A percentile compares a stretch with the other conserved stretches of the same genome.
phyloP scores from a whole-genome alignment of 495 filamentous ascomycete genomes.

The Aspergillus ellipticus region DNA sequence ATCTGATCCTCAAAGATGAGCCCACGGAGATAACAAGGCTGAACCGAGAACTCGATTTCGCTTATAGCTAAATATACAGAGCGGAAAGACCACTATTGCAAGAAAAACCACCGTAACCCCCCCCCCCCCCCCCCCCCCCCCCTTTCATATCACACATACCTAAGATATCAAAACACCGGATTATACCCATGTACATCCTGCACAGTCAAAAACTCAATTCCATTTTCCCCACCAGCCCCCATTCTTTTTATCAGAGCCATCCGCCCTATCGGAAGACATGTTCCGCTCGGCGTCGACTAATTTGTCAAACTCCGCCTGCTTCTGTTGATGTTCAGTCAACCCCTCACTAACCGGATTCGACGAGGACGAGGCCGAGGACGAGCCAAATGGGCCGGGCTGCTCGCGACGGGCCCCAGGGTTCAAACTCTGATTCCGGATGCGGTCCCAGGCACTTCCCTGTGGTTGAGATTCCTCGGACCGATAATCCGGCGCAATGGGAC shows the following conservation, averaged over 20 bases:
- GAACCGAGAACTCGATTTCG: too few relatives aligned
- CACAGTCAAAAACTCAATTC: conserved; percentile 9
- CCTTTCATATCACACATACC: too few relatives aligned
- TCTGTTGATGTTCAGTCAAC: conserved; percentile 30
- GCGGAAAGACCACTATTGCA: background rate
- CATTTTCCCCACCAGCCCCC: conserved; percentile 23
- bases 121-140: too few relatives aligned
- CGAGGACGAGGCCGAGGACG: too few relatives aligned
- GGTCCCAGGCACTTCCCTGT: conserved; percentile 39
- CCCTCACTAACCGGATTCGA: conserved; percentile 1
- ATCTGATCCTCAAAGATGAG: too few relatives aligned
- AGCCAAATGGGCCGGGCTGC: conserved; percentile 7
- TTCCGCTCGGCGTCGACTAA: conserved; percentile 40
- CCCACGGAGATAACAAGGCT: too few relatives aligned
- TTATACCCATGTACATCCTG: conserved; percentile 1
- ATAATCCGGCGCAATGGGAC: conserved; percentile 38
- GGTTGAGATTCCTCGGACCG: conserved; percentile 16
- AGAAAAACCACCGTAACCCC: too few relatives aligned
- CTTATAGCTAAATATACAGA: too few relatives aligned
- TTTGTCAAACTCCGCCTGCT: conserved; percentile 40
- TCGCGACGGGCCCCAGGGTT: conserved; percentile 7
- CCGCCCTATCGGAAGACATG: conserved; percentile 12
- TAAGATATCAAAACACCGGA: too few relatives aligned
- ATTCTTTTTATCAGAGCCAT: background rate
- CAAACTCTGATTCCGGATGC: conserved; percentile 31